Evolutionary conservation across 768 basidiomycete species (phyloP).

Genomic region (Trichaptum fuscoviolaceum): DNA sequence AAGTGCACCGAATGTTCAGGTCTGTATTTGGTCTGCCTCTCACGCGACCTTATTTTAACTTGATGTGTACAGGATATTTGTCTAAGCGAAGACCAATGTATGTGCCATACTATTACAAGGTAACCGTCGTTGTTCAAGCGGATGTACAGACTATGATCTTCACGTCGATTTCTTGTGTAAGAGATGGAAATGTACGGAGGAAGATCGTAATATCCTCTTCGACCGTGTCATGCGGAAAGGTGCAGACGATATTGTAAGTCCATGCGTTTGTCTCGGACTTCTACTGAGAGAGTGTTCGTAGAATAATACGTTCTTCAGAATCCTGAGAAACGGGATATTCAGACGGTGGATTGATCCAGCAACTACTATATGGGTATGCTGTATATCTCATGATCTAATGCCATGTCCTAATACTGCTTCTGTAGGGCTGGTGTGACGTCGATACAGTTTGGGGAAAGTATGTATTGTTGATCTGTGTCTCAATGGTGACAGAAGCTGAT

Average conservation of each 20-base stretch:
- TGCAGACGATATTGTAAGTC: background rate
- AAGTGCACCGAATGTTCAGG: background rate
- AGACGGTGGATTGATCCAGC: conserved; percentile 1
- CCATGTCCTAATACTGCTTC: background rate
- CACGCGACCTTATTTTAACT: background rate
- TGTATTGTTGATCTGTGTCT: background rate
- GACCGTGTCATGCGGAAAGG: background rate
- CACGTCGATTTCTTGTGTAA: conserved; percentile 4
- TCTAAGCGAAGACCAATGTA: background rate
- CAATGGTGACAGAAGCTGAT: background rate
- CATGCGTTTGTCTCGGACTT: background rate
- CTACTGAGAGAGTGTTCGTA: background rate
- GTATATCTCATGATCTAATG: background rate
- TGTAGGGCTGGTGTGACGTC: conserved; percentile 4
- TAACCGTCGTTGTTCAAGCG: background rate
- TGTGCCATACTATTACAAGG: background rate
- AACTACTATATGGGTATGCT: conserved; percentile 2
- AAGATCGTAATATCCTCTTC: background rate
- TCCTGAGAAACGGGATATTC: conserved; percentile 1
- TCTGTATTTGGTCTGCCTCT: background rate
- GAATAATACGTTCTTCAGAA: background rate
- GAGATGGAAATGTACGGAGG: conserved; percentile 1
- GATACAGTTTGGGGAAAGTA: conserved; percentile 4
- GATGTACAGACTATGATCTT: background rate
- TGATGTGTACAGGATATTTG: background rate